Evolutionary conservation across 148 eudicot species (phyloP).

Genomic region (Dianthus caryophyllus): DNA sequence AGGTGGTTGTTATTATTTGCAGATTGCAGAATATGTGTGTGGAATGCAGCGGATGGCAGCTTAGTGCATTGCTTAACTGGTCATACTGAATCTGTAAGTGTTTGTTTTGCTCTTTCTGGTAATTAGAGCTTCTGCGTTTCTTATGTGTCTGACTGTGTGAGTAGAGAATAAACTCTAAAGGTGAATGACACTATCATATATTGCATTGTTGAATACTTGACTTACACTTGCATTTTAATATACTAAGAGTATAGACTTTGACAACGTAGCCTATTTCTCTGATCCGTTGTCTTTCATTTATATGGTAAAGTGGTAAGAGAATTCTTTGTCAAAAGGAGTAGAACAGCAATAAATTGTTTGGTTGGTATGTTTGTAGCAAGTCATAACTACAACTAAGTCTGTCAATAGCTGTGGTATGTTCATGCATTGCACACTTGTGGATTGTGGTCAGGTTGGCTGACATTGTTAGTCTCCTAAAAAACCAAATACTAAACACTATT

Average conservation of each 20-base stretch:
- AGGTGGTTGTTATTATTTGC: conserved; percentile 14
- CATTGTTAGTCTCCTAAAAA: background rate
- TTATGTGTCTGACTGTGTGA: background rate
- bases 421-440: background rate
- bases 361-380: background rate
- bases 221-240: background rate
- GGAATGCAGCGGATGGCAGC: conserved; percentile 99
- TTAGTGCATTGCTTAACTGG: conserved; percentile 99
- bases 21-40: conserved; percentile 99
- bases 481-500: background rate
- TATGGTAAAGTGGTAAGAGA: background rate
- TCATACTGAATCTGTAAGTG: conserved; percentile 89
- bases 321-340: background rate
- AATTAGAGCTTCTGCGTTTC: conserved; percentile 8
- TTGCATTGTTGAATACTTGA: background rate
- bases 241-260: background rate
- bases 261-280: background rate
- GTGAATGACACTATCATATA: background rate
- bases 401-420: background rate
- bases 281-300: background rate
- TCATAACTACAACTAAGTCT: background rate
- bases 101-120: background rate
- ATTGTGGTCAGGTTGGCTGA: background rate
- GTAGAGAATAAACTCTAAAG: background rate
- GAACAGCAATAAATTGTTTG: background rate